phyloP scores from a whole-genome alignment of 2,329 filamentous ascomycete species.

The Hypoxylon sp. region DNA sequence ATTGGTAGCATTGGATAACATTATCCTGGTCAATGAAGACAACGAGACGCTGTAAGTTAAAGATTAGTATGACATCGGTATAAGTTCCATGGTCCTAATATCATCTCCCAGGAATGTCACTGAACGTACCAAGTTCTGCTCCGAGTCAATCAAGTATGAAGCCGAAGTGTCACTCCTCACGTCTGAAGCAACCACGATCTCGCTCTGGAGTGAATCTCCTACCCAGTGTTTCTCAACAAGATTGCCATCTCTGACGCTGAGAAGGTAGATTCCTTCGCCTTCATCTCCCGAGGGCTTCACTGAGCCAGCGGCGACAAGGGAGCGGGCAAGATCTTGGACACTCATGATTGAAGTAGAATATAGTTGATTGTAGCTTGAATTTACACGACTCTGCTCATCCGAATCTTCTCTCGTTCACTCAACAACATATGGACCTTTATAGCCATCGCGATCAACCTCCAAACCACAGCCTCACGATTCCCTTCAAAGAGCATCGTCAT shows the following conservation, averaged over 20 bases:
- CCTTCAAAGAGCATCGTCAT: slow-evolving; percentile 2
- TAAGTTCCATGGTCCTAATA: neutral
- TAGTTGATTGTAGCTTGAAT: neutral
- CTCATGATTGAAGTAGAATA: slow-evolving; percentile 33
- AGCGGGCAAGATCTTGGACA: slow-evolving; percentile 38
- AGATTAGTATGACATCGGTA: slow-evolving; percentile 11
- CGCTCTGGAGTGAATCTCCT: slow-evolving; percentile 24
- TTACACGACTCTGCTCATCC: slow-evolving; percentile 2
- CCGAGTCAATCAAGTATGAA: slow-evolving; percentile 29
- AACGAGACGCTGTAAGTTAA: slow-evolving; percentile 26
- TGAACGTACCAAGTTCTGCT: slow-evolving; percentile 22
- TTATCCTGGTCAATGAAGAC: slow-evolving; percentile 36
- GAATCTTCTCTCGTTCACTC: neutral
- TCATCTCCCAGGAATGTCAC: neutral
- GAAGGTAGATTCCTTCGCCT: slow-evolving; percentile 31
- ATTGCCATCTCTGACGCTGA: slow-evolving; percentile 37
- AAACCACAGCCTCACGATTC: slow-evolving; percentile 12
- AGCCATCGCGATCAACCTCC: slow-evolving; percentile 8
- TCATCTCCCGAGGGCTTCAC: slow-evolving; percentile 21
- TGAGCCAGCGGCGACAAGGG: slow-evolving; percentile 31
- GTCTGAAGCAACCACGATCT: slow-evolving; percentile 34
- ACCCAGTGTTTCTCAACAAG: slow-evolving; percentile 42
- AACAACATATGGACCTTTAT: slow-evolving; percentile 19
- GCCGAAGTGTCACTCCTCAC: slow-evolving; percentile 37
- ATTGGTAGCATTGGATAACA: slow-evolving; percentile 32